Evolutionary conservation across 352 stramenopile genomes (phyloP).

Genomic region (Pythium volutum): DNA sequence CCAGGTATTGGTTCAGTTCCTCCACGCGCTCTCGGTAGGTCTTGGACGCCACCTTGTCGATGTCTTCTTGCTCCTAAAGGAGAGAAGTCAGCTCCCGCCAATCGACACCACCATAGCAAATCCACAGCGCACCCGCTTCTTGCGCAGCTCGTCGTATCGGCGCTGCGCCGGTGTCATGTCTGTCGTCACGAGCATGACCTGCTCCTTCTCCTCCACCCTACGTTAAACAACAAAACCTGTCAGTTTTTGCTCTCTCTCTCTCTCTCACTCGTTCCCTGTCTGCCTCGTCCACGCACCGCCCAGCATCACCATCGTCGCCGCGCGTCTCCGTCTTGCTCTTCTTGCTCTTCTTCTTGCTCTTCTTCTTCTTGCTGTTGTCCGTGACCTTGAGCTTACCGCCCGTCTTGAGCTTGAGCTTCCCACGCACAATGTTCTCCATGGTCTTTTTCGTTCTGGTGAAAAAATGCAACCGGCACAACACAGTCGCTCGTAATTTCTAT

Average conservation of each 20-base stretch:
- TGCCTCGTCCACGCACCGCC: neutral
- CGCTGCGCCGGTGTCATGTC: constrained; percentile 76
- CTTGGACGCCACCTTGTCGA: constrained; percentile 81
- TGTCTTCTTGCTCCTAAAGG: constrained; percentile 76
- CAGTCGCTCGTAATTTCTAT: neutral
- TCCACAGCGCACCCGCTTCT: constrained; percentile 62
- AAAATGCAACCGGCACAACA: neutral
- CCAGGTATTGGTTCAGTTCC: constrained; percentile 96
- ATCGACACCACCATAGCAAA: neutral
- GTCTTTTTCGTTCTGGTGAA: neutral
- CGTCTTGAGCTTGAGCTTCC: constrained; percentile 83
- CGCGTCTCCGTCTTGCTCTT: constrained; percentile 38
- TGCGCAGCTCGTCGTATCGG: constrained; percentile 71
- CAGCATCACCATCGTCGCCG: constrained; percentile 3
- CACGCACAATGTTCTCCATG: constrained; percentile 81
- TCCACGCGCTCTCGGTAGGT: constrained; percentile 94
- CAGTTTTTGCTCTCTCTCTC: too few species aligned
- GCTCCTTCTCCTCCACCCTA: constrained; percentile 10
- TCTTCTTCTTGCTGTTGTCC: constrained; percentile 46
- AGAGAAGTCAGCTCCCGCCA: neutral
- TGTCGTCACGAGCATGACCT: constrained; percentile 31
- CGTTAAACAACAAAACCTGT: neutral
- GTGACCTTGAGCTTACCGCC: constrained; percentile 59
- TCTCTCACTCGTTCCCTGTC: too few species aligned
- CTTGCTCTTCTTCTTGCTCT: constrained; percentile 44